phyloP scores from a whole-genome alignment of 345 rosid species.

The Psidium guajava region DNA sequence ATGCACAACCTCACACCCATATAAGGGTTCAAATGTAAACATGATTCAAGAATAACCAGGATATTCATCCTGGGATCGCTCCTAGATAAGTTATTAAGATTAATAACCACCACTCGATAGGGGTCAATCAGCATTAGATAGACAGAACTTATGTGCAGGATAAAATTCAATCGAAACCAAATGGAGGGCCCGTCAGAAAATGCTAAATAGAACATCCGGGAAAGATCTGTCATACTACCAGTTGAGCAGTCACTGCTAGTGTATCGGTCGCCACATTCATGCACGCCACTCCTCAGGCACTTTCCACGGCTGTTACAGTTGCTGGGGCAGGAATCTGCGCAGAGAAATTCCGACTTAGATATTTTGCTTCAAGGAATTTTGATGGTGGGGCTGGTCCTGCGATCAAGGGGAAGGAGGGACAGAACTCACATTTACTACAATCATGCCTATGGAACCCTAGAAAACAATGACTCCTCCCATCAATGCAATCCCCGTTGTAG shows the following conservation, averaged over 20 bases:
- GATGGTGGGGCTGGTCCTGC: not conserved
- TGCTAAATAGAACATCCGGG: not conserved
- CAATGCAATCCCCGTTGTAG: conserved; percentile 85
- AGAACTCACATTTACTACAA: conserved; percentile 67
- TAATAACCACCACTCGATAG: too few species aligned
- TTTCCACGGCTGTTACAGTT: conserved; percentile 63
- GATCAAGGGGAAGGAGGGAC: not conserved
- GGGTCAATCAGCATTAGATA: too few species aligned
- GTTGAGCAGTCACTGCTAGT: conserved; percentile 94
- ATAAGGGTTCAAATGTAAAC: too few species aligned
- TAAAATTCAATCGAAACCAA: too few species aligned
- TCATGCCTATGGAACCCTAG: conserved; percentile 84
- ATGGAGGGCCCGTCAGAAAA: not conserved
- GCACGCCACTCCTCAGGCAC: conserved; percentile 65
- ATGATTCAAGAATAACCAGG: too few species aligned
- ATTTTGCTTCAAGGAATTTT: not conserved
- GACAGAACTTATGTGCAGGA: too few species aligned
- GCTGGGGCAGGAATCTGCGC: conserved; percentile 74
- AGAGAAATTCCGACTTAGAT: not conserved
- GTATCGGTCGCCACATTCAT: conserved; percentile 63
- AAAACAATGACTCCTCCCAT: conserved; percentile 76
- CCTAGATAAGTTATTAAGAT: too few species aligned
- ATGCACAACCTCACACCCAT: too few species aligned
- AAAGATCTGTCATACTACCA: conserved; percentile 31
- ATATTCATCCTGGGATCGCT: too few species aligned